Base-by-base conservation (phyloP, 768 basidiomycete genomes). In the Boletus pseudo-olivaceus region DNA sequence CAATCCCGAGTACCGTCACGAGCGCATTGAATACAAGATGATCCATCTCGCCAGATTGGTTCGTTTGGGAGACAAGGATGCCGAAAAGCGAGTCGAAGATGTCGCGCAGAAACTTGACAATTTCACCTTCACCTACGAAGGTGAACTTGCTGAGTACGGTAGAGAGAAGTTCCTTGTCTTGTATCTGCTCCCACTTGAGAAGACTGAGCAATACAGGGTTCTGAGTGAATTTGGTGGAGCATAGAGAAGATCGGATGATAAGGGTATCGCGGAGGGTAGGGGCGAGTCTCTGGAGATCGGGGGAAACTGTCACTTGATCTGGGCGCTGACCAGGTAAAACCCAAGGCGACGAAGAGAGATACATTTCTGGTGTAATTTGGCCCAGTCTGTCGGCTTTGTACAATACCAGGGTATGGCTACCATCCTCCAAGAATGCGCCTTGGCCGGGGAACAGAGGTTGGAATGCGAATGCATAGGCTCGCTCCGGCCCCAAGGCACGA, bases 51-150 rank as follows among this genome's bases (percentile, higher is more conserved):
- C 87, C 85, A 7, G 80, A 68, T 54, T 84, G 84, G 60, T 95
- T 94, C 58, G 77, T 78, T 14, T 76, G 72, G 17, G 93, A 93
- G 2, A 85, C 77, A 46, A 98, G 78, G 57, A 98, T 93, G 15
- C 84, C 87, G 67, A 98, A 98, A 8, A 98, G 82, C 0, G 94
- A 83, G 64, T 98, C 93, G 66, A 98, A 93, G 58, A 95, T 91
- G 64, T 92, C 85, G 26, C 88, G 83, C 19, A 93, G 77, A 69
- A 93, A 95, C 69, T 94, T 95, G 69, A 95, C 89, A 34, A 95
- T 93, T 72, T 98, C 95, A 17, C 90, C 87, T 71, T 98, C 95
- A 9, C 90, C 87, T 17, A 94, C 93, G 67, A 94, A 98, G 3
- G 88, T 87, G 69, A 98, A 93, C 70, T 90, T 85, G 57, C 80